These are phyloP conservation scores for Barbarea vulgaris DNA, from an alignment of 345 rosid genomes.

Conservation along the genomic window DNA sequence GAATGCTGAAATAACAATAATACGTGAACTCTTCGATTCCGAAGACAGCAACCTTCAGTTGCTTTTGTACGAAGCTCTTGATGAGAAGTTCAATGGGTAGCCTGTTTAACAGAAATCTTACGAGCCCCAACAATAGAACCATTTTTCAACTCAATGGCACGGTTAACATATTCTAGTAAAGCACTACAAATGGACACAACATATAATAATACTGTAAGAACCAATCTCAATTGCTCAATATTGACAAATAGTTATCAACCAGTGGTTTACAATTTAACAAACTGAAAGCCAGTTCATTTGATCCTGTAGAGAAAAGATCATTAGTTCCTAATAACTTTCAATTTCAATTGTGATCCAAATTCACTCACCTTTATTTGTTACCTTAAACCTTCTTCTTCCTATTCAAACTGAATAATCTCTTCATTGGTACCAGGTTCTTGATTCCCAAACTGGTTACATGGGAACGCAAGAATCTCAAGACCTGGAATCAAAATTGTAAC, in stretches of 20 bases:
- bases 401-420: constrained; percentile 68
- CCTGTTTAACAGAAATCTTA: constrained; percentile 79
- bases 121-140: constrained; percentile 76
- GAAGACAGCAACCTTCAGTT: constrained; percentile 62
- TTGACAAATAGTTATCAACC: constrained; percentile 7
- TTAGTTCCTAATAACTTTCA: constrained; percentile 3
- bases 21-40: not conserved
- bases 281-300: constrained; percentile 73
- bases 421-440: constrained; percentile 90
- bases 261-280: constrained; percentile 68
- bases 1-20: not conserved
- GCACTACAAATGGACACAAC: constrained; percentile 55
- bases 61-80: constrained; percentile 71
- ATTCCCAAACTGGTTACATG: constrained; percentile 87
- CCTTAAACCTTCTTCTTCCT: too few species aligned
- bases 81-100: constrained; percentile 71
- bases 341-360: not conserved
- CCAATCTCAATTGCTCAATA: not conserved
- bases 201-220: not conserved
- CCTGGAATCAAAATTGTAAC: constrained; percentile 42
- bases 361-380: constrained; percentile 66
- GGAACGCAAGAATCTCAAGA: constrained; percentile 89
- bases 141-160: constrained; percentile 76
- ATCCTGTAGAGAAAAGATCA: constrained; percentile 48
- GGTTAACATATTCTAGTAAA: constrained; percentile 77